Base-by-base conservation (phyloP, 2,329 filamentous ascomycete genomes). In the Ceratocystis papillata region DNA sequence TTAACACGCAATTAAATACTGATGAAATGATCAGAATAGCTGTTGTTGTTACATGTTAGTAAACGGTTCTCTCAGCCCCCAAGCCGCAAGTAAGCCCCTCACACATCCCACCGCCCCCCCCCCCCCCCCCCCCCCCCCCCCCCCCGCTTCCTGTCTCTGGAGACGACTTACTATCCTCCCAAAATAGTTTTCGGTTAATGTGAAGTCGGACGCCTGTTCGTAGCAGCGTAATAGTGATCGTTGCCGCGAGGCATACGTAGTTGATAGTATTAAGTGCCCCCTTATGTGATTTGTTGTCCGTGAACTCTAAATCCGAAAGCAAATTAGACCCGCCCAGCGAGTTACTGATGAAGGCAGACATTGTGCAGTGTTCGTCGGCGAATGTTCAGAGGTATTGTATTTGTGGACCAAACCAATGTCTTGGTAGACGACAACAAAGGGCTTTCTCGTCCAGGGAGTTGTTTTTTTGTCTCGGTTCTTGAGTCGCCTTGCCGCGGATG, bases 121-220 rank as follows among this genome's bases (percentile, higher is more conserved):
- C n/a, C n/a, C n/a, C n/a, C n/a, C n/a, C n/a, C n/a, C n/a, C n/a
- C n/a, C n/a, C n/a, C n/a, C n/a, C 22, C 15, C 7, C n/a, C 2
- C 22, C 1, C 7, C 10, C 33, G 22, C 30, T 4, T 30, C 3
- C 20, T 28, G 12, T 48, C 6, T 20, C 30, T 22, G 7, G 20
- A 44, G 10, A 20, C n/a, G 2, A 68, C 67, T 33, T 60, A 68
- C 67, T 63, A 60, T 68, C 67, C 33, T 68, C 64, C 63, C 63
- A 65, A 37, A 68, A 68, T n/a, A 68, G 15, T 6, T 57, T 64
- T 5, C 53, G 37, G 25, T 64, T 67, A 6, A 64, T 59, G 10
- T 44, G 22, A 7, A 66, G 28, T 62, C 67, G 55, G 5, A 67
- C 65, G 7, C 17, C 61, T 28, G 65, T 67, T n/a, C 67, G 64